Evolutionary conservation across 352 stramenopile genomes (phyloP).

Genomic region (Thalassiosira mediterranea): DNA sequence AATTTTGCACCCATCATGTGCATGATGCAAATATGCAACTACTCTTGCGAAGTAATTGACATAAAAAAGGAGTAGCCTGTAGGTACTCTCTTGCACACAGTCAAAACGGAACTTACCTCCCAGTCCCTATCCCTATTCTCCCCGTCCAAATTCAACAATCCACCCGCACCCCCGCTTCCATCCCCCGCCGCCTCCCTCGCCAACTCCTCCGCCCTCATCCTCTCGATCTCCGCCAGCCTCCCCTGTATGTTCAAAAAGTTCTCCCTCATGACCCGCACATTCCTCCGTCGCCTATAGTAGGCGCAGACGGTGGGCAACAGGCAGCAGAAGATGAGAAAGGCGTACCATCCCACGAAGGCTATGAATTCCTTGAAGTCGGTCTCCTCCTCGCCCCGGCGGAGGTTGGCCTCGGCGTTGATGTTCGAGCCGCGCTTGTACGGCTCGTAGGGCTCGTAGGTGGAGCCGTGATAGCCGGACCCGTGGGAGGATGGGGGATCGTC

Average conservation of each 20-base stretch:
- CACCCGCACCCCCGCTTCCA: background rate
- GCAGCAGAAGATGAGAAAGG: conserved; percentile 73
- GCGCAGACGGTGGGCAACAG: conserved; percentile 67
- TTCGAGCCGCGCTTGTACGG: too few relatives aligned
- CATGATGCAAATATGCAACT: too few relatives aligned
- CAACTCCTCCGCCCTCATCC: background rate
- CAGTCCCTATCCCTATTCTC: conserved; percentile 11
- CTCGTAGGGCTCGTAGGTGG: rapidly evolving
- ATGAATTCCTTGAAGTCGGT: conserved; percentile 57
- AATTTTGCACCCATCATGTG: too few relatives aligned
- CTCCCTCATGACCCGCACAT: conserved; percentile 16
- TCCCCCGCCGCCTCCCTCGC: background rate
- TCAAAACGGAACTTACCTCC: too few relatives aligned
- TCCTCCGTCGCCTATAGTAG: conserved; percentile 46
- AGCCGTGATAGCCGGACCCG: background rate
- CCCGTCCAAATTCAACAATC: too few relatives aligned
- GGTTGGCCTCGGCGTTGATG: background rate
- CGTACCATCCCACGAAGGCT: conserved; percentile 72
- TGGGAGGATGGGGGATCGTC: background rate
- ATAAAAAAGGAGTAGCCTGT: too few relatives aligned
- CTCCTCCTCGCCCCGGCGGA: background rate
- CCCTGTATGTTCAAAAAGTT: conserved; percentile 12
- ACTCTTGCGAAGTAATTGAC: too few relatives aligned
- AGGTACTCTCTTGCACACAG: too few relatives aligned
- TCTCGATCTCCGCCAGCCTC: conserved; percentile 5